Conservation (phyloP, 257 asterid species). For the Solanum gracilifrons region DNA sequence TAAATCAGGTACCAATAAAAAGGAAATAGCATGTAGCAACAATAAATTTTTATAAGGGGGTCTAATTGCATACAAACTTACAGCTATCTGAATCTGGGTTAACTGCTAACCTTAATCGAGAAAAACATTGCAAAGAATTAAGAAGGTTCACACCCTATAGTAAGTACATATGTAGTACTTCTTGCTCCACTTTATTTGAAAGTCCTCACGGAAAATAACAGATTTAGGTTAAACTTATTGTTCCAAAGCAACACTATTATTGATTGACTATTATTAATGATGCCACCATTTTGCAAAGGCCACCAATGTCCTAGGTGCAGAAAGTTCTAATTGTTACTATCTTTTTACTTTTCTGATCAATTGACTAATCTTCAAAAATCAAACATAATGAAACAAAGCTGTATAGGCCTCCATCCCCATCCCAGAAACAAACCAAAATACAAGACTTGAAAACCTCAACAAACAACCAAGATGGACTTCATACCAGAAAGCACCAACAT, state of each 20-base stretch:
- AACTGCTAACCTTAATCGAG: not conserved
- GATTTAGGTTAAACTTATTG: not conserved
- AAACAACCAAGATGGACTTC: not conserved
- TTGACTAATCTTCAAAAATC: not conserved
- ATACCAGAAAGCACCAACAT: not conserved
- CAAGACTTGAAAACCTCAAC: not conserved
- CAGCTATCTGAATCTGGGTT: not conserved
- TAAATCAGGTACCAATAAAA: not conserved
- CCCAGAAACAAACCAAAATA: not conserved
- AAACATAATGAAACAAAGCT: not conserved
- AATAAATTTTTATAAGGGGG: not conserved
- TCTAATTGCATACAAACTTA: not conserved
- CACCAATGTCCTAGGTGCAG: not conserved
- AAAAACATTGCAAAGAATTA: not conserved
- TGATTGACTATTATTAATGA: not conserved
- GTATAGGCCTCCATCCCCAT: not conserved
- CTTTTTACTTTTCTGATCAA: not conserved
- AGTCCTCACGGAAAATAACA: not conserved
- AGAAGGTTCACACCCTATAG: not conserved
- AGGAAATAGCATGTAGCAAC: not conserved
- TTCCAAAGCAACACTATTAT: not conserved
- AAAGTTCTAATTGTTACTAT: not conserved
- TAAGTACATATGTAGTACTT: not conserved
- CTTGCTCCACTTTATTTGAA: not conserved
- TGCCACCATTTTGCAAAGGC: not conserved